Conservation (phyloP, 208 protist genomes). For the Acanthamoeba healyi region DNA sequence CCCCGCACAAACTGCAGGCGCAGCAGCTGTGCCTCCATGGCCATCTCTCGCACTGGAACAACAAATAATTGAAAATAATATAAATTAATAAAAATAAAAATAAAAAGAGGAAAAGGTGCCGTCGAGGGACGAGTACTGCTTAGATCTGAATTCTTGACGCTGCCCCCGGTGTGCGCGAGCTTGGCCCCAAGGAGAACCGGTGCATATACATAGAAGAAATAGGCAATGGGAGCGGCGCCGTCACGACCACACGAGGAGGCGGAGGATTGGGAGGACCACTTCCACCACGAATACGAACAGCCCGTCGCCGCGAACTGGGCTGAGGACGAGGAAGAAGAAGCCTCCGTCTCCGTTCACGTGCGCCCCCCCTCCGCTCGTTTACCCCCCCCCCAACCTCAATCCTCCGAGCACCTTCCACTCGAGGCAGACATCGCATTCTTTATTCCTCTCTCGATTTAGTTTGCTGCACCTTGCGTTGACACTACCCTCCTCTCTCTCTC, state of each 20-base stretch:
- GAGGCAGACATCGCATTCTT: too few relatives aligned
- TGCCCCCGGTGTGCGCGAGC: too few relatives aligned
- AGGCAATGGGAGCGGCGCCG: background rate
- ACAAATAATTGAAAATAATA: too few relatives aligned
- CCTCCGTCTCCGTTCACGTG: background rate
- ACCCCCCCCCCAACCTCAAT: background rate
- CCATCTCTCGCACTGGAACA: too few relatives aligned
- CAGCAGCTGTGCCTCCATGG: background rate
- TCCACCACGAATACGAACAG: slow-evolving; percentile 11
- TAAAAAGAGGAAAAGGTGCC: too few relatives aligned
- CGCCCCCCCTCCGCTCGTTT: background rate
- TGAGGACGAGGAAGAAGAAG: background rate
- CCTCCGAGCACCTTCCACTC: background rate
- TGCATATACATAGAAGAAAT: background rate
- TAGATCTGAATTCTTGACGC: too few relatives aligned
- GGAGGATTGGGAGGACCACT: slow-evolving; percentile 21
- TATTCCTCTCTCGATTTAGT: background rate
- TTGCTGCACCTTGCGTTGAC: background rate
- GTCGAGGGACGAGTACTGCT: too few relatives aligned
- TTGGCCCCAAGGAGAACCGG: too few relatives aligned
- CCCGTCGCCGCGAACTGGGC: background rate
- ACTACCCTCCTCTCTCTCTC: background rate
- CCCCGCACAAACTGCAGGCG: background rate
- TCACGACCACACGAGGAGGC: background rate
- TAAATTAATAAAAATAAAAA: too few relatives aligned